These are phyloP conservation scores for Penicillium janthinellum DNA, from an alignment of 2,329 filamentous ascomycete species.

Conservation along the genomic window DNA sequence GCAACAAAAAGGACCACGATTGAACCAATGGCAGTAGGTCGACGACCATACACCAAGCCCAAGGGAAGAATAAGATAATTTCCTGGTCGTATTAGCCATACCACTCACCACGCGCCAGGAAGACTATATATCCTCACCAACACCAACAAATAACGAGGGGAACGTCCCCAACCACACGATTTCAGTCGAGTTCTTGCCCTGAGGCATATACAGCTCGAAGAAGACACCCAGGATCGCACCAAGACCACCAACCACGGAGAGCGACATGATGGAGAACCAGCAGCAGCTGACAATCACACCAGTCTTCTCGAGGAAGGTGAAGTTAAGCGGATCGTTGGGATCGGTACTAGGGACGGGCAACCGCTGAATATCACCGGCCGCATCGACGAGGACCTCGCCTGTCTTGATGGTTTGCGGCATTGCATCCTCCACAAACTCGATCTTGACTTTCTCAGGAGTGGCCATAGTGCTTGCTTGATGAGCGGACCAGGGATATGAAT, in stretches of 20 bases:
- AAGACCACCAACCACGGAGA: constrained; percentile 29
- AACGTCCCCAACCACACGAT: constrained; percentile 41
- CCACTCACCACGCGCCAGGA: neutral
- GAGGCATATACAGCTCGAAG: constrained; percentile 33
- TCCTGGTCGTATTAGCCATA: constrained; percentile 16
- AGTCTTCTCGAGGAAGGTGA: constrained; percentile 25
- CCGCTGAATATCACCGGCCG: constrained; percentile 23
- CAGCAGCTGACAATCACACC: constrained; percentile 31
- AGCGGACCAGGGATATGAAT: neutral
- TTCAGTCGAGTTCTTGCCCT: constrained; percentile 30
- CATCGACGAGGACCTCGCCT: constrained; percentile 18
- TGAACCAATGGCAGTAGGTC: constrained; percentile 39
- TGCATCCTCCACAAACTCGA: constrained; percentile 20
- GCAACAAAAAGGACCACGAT: constrained; percentile 35
- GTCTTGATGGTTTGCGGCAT: constrained; percentile 4
- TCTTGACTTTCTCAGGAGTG: constrained; percentile 10
- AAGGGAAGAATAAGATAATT: constrained; percentile 45
- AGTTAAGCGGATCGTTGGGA: constrained; percentile 32
- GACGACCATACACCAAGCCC: constrained; percentile 42
- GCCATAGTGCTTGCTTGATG: neutral
- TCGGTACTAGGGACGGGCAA: constrained; percentile 30
- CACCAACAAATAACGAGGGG: constrained; percentile 44
- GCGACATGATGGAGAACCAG: constrained; percentile 33
- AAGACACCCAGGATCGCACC: constrained; percentile 40
- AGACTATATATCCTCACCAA: constrained; percentile 29